A percentile compares a stretch with the other conserved stretches of the same genome.
phyloP scores from a whole-genome alignment of 352 stramenopile genomes.

The Salisapilia sapeloensis region DNA sequence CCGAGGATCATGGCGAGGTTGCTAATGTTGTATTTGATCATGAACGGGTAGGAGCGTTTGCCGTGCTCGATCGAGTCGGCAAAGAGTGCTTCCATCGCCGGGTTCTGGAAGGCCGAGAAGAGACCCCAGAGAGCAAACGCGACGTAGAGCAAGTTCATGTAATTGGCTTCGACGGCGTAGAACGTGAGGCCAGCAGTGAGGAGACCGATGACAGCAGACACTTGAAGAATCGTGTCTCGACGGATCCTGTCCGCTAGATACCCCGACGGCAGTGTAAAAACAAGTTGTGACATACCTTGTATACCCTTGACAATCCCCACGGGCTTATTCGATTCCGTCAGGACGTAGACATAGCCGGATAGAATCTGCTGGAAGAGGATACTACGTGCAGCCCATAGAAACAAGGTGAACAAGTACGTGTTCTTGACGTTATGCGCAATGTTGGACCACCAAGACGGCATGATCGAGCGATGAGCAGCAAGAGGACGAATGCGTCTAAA shows the following conservation, averaged over 20 bases:
- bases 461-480: no score
- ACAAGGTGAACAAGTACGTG: slow-evolving; percentile 56
- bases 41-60: slow-evolving; percentile 47
- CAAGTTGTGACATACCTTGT: slow-evolving; percentile 58
- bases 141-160: slow-evolving; percentile 29
- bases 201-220: slow-evolving; percentile 35
- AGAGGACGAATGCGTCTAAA: no score
- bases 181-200: slow-evolving; percentile 28
- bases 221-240: slow-evolving; percentile 42
- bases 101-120: slow-evolving; percentile 48
- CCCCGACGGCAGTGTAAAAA: slow-evolving; percentile 47
- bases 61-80: slow-evolving; percentile 57
- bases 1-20: slow-evolving; percentile 51
- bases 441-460: no score
- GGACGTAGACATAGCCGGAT: slow-evolving; percentile 55
- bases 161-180: slow-evolving; percentile 23
- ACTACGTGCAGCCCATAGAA: slow-evolving; percentile 52
- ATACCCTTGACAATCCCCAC: slow-evolving; percentile 73
- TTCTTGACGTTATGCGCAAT: slow-evolving; percentile 39
- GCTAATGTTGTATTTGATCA: slow-evolving; percentile 71
- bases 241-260: slow-evolving; percentile 53
- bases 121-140: slow-evolving; percentile 50
- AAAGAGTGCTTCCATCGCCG: slow-evolving; percentile 55
- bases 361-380: slow-evolving; percentile 72
- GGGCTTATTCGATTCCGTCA: slow-evolving; percentile 55